A percentile compares a stretch with the other conserved stretches of the same genome.
Conservation (phyloP, 2,329 filamentous ascomycete species). For the Tolypocladium tundrense region DNA sequence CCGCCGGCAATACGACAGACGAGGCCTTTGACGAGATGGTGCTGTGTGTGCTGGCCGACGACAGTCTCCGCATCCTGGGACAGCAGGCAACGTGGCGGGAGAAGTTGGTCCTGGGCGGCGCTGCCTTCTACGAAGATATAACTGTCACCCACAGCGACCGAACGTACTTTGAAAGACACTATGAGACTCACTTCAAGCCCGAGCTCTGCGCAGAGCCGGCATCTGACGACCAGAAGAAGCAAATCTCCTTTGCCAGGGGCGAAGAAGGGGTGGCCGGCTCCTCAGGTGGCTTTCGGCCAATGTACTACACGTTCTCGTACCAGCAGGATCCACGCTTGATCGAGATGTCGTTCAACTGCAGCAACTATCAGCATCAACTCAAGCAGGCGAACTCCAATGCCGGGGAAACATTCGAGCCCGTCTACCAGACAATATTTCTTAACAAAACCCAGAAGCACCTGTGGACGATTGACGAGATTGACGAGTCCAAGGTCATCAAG, state of each 20-base stretch:
- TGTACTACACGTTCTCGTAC: slow-evolving; percentile 57
- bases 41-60: slow-evolving; percentile 55
- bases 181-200: slow-evolving; percentile 49
- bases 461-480: slow-evolving; percentile 51
- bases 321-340: slow-evolving; percentile 43
- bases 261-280: slow-evolving; percentile 27
- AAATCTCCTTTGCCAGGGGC: slow-evolving; percentile 30
- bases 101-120: slow-evolving; percentile 57
- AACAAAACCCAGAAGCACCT: slow-evolving; percentile 45
- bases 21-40: slow-evolving; percentile 58
- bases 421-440: slow-evolving; percentile 62
- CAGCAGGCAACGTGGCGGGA: slow-evolving; percentile 50
- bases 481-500: slow-evolving; percentile 48
- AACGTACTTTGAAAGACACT: slow-evolving; percentile 56
- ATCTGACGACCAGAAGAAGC: slow-evolving; percentile 25
- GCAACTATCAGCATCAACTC: slow-evolving; percentile 66
- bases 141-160: slow-evolving; percentile 59
- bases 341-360: slow-evolving; percentile 66
- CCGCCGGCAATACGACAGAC: slow-evolving; percentile 36
- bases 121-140: slow-evolving; percentile 60
- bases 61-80: slow-evolving; percentile 49
- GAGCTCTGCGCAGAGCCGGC: slow-evolving; percentile 39
- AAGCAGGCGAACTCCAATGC: slow-evolving; percentile 24
- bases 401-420: slow-evolving; percentile 36
- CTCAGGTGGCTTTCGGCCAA: slow-evolving; percentile 45